Base-by-base conservation (phyloP, 148 eudicot genomes). In the Chenopodium quinoa region DNA sequence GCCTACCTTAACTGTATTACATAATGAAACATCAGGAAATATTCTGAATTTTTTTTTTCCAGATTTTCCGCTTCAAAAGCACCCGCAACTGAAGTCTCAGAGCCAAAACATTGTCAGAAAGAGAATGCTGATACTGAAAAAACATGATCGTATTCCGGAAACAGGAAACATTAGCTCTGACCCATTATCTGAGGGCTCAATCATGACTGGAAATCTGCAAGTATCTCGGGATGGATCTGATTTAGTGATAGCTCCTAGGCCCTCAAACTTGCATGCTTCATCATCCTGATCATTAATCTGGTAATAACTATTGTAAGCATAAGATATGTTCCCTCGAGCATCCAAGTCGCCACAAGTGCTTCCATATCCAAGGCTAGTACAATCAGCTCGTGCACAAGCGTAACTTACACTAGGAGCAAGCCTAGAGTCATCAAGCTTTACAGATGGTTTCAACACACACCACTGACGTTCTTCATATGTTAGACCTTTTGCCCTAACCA, bases 321-420 rank as follows among this genome's bases (percentile, higher is more conserved):
- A 95, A 0, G 98, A 93, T 40, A 91, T 83, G 68, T 95, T 95
- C n/a, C 91, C 97, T 44, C 75, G 76, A 12, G 88, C 90, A 76
- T 92, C 97, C 88, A 95, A 79, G 63, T 65, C 82, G 2, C 87
- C 86, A 82, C 98, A 95, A 7, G 98, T 90, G 23, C 90, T 85
- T 78, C 87, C 88, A 29, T 92, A 92, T n/a, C 98, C 98, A 9
- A 95, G 93, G 78, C 90, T 84, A 1, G 98, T 95, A 81, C 98
- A 95, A 58, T 95, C 98, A 0, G 87, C 98, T 12, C 85, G 89
- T 9, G 84, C 88, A 83, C 98, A 95, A 5, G 98, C 98, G n/a
- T 93, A 95, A 85, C 91, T 86, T 80, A 95, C 94, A 46, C 91
- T 90, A 44, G 81, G 86, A 4, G 94, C 94, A 20, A 95, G 80